phyloP scores from a whole-genome alignment of 2,329 filamentous ascomycete species.

The Periconia sp. region DNA sequence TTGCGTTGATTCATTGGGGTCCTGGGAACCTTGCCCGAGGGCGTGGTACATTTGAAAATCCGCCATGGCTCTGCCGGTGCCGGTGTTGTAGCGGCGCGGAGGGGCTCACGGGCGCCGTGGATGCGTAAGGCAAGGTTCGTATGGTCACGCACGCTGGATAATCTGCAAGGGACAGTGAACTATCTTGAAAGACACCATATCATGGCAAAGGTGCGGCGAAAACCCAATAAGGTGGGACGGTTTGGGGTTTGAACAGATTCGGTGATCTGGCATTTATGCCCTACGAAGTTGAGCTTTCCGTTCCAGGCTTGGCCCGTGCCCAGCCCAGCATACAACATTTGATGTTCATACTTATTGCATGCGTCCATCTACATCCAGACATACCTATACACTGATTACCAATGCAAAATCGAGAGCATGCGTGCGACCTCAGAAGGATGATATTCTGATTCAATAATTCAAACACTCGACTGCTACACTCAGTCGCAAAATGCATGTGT shows the following conservation, averaged over 20 bases:
- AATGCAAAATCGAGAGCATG: too few relatives aligned
- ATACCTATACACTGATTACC: too few relatives aligned
- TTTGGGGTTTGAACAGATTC: slow-evolving; percentile 17
- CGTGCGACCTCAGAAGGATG: too few relatives aligned
- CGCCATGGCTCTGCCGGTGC: slow-evolving; percentile 26
- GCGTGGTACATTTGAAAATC: slow-evolving; percentile 43
- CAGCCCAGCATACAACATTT: neutral
- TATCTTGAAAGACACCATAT: slow-evolving; percentile 21
- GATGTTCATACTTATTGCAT: too few relatives aligned
- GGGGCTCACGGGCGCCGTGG: slow-evolving; percentile 13
- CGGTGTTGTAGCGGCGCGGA: slow-evolving; percentile 22
- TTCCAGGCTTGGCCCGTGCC: slow-evolving; percentile 17
- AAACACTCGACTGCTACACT: too few relatives aligned
- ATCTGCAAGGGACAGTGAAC: slow-evolving; percentile 10
- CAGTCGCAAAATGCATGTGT: too few relatives aligned
- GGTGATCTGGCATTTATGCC: slow-evolving; percentile 36
- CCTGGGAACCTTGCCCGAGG: slow-evolving; percentile 31
- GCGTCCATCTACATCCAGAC: too few relatives aligned
- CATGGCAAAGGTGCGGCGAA: slow-evolving; percentile 17
- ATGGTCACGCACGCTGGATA: slow-evolving; percentile 17
- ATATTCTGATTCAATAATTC: too few relatives aligned
- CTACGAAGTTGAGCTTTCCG: slow-evolving; percentile 24
- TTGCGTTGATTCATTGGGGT: slow-evolving; percentile 24
- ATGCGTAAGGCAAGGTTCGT: slow-evolving; percentile 14
- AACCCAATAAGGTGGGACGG: slow-evolving; percentile 11